phyloP scores from a whole-genome alignment of 768 basidiomycete species.

The Boletellus sp. region DNA sequence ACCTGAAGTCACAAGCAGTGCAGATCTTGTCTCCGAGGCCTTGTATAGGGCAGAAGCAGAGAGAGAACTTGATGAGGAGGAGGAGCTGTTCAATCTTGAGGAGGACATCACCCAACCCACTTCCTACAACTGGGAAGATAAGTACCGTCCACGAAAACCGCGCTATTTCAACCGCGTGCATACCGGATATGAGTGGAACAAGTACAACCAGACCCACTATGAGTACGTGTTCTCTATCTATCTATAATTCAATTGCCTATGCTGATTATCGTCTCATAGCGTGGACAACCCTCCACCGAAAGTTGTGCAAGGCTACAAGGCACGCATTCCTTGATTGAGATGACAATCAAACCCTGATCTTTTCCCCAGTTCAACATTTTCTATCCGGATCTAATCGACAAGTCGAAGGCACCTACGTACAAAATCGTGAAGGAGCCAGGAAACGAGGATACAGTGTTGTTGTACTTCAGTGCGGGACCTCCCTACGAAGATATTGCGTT shows the following conservation, averaged over 20 bases:
- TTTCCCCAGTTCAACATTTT: conserved; percentile 83
- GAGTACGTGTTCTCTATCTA: conserved; percentile 52
- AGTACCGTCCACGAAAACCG: conserved; percentile 94
- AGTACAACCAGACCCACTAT: conserved; percentile 99
- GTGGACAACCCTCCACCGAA: conserved; percentile 99
- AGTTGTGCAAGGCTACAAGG: conserved; percentile 98
- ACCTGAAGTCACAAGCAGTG: conserved; percentile 56
- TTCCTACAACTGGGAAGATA: conserved; percentile 97
- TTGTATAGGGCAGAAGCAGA: conserved; percentile 89
- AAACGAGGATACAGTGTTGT: conserved; percentile 90
- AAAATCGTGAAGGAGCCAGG: conserved; percentile 91
- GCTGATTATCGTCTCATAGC: conserved; percentile 39
- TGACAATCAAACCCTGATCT: conserved; percentile 6
- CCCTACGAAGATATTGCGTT: conserved; percentile 99
- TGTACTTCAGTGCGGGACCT: conserved; percentile 94
- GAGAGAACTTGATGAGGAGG: conserved; percentile 91
- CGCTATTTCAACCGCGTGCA: conserved; percentile 98
- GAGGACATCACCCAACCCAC: conserved; percentile 80
- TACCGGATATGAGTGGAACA: conserved; percentile 99
- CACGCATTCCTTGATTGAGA: conserved; percentile 24
- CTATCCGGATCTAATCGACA: conserved; percentile 99
- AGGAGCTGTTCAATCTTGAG: conserved; percentile 92
- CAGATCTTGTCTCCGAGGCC: conserved; percentile 84
- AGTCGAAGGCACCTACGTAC: conserved; percentile 94
- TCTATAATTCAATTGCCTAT: background rate